A percentile compares a stretch with the other conserved stretches of the same genome.
These are phyloP conservation scores for Exophiala bonariae DNA, from an alignment of 2,329 filamentous ascomycete species.

Conservation along the genomic window DNA sequence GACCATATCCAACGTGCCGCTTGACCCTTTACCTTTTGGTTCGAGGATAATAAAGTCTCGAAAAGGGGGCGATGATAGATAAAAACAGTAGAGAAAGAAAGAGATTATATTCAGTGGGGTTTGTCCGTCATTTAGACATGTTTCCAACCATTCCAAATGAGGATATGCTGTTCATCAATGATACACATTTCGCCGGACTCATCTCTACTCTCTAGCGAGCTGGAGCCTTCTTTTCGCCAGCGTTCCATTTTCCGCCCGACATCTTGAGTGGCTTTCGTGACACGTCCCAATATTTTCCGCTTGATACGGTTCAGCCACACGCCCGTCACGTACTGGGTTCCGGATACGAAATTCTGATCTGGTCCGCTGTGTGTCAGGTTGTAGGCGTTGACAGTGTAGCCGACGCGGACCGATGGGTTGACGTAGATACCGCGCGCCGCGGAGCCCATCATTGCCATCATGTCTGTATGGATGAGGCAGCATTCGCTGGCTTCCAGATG, in stretches of 20 bases:
- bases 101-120: no score
- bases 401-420: slow-evolving; percentile 42
- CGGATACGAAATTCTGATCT: slow-evolving; percentile 47
- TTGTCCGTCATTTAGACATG: slow-evolving; percentile 46
- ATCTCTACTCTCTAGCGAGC: slow-evolving; percentile 30
- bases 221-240: slow-evolving; percentile 22
- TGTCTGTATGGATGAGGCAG: slow-evolving; percentile 58
- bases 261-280: slow-evolving; percentile 39
- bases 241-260: slow-evolving; percentile 39
- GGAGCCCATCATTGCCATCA: slow-evolving; percentile 34
- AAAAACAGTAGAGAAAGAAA: no score
- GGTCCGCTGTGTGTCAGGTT: slow-evolving; percentile 37
- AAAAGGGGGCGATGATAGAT: no score
- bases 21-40: no score
- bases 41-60: no score
- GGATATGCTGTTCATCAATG: slow-evolving; percentile 63
- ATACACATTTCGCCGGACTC: slow-evolving; percentile 55
- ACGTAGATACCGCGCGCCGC: slow-evolving; percentile 35
- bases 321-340: slow-evolving; percentile 51
- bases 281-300: slow-evolving; percentile 38
- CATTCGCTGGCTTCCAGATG: slow-evolving; percentile 74
- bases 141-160: slow-evolving; percentile 59
- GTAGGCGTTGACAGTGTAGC: slow-evolving; percentile 36
- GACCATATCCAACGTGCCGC: no score
- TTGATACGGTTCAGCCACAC: slow-evolving; percentile 61